phyloP scores from a whole-genome alignment of 768 basidiomycete genomes.

The Hysterangium stoloniferum region DNA sequence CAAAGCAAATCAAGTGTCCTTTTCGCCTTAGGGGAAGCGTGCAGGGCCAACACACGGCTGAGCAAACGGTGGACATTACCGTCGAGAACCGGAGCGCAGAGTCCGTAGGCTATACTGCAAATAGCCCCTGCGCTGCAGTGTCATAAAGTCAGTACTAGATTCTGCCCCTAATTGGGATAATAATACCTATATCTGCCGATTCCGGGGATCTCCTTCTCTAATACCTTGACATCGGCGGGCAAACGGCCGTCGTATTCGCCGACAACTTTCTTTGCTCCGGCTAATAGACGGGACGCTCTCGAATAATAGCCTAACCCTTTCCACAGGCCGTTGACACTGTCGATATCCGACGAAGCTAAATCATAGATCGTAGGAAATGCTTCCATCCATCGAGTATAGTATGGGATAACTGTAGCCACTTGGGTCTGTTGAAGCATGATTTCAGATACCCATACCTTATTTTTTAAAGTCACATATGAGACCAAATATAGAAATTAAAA shows the following conservation, averaged over 20 bases:
- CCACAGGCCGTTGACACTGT: constrained; percentile 86
- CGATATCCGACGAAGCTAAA: constrained; percentile 64
- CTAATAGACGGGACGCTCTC: constrained; percentile 72
- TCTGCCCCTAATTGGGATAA: too few relatives aligned
- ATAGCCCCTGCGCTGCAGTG: constrained; percentile 29
- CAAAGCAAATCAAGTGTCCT: constrained; percentile 74
- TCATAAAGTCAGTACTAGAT: background rate
- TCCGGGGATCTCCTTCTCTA: constrained; percentile 80
- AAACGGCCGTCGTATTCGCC: constrained; percentile 57
- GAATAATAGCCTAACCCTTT: constrained; percentile 90
- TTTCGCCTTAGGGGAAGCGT: constrained; percentile 78
- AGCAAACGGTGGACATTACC: constrained; percentile 87
- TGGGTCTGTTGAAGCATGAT: constrained; percentile 98
- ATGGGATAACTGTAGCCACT: constrained; percentile 87
- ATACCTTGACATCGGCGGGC: constrained; percentile 70
- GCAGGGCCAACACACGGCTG: constrained; percentile 72
- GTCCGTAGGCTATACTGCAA: constrained; percentile 78
- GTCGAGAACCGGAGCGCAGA: constrained; percentile 77
- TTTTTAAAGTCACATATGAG: background rate
- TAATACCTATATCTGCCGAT: constrained; percentile 85
- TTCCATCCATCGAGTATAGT: constrained; percentile 84
- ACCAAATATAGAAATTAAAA: background rate
- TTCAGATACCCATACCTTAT: constrained; percentile 87
- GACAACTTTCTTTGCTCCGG: constrained; percentile 77
- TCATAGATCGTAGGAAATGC: constrained; percentile 76